Conservation (phyloP, 768 basidiomycete genomes). For the Podaxis pistillaris region DNA sequence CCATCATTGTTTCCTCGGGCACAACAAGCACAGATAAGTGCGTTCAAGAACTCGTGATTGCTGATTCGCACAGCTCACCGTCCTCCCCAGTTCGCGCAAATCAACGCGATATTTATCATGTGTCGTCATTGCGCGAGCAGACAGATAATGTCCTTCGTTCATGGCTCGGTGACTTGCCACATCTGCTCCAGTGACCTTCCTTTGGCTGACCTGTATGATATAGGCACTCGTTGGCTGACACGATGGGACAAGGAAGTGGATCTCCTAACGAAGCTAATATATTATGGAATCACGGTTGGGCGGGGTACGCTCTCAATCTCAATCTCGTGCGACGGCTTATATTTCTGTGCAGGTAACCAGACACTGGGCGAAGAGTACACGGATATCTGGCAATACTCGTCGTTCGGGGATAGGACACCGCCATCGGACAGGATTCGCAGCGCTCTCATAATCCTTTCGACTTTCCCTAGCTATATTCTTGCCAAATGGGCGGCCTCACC, state of each 20-base stretch:
- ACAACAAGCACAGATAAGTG: constrained; percentile 86
- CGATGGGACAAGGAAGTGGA: constrained; percentile 84
- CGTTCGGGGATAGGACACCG: constrained; percentile 32
- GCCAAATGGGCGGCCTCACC: constrained; percentile 44
- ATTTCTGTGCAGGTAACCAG: constrained; percentile 55
- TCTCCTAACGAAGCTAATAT: constrained; percentile 61
- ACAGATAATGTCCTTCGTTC: constrained; percentile 70
- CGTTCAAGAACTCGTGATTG: constrained; percentile 26
- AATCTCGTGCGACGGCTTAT: background rate
- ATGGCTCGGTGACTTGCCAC: constrained; percentile 61
- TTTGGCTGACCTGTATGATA: constrained; percentile 5
- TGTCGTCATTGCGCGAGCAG: constrained; percentile 73
- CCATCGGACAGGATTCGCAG: constrained; percentile 47
- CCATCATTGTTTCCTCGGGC: constrained; percentile 64
- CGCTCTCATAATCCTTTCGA: constrained; percentile 62
- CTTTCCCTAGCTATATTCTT: constrained; percentile 62
- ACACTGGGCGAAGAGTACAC: constrained; percentile 93
- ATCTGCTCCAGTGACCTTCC: background rate
- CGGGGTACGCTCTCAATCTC: constrained; percentile 47
- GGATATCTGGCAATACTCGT: constrained; percentile 73
- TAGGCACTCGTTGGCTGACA: constrained; percentile 78
- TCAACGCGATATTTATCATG: constrained; percentile 79
- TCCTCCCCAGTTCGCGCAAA: constrained; percentile 68
- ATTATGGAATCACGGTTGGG: constrained; percentile 74
- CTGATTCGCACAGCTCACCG: constrained; percentile 15